phyloP scores from a whole-genome alignment of 2,329 filamentous ascomycete genomes.

The Penicillium frequentans region DNA sequence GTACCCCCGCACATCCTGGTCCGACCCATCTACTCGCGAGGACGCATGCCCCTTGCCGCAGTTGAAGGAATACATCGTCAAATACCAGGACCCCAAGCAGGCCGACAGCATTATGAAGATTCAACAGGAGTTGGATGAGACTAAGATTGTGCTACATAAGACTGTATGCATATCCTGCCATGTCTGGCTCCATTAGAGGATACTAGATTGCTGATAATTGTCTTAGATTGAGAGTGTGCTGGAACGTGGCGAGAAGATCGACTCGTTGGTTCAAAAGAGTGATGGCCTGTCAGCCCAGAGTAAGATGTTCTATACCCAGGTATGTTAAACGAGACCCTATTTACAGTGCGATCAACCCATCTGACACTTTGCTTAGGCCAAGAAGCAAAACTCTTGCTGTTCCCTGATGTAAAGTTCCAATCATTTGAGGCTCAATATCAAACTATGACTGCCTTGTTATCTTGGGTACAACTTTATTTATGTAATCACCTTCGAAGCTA shows the following conservation, averaged over 20 bases:
- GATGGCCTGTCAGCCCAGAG: conserved; percentile 86
- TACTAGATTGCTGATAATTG: conserved; percentile 42
- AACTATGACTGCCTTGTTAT: not conserved
- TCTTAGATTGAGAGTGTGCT: conserved; percentile 47
- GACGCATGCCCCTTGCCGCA: conserved; percentile 63
- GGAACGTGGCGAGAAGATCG: conserved; percentile 94
- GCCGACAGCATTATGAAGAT: conserved; percentile 95
- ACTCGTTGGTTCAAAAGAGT: conserved; percentile 89
- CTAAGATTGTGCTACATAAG: conserved; percentile 95
- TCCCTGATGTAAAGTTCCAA: conserved; percentile 57
- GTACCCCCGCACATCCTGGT: conserved; percentile 70
- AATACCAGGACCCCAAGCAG: conserved; percentile 84
- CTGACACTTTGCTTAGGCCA: conserved; percentile 57
- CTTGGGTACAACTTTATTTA: conserved; percentile 10
- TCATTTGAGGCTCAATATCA: not conserved
- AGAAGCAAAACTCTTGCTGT: conserved; percentile 80
- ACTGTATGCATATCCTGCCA: conserved; percentile 65
- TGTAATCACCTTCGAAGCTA: conserved; percentile 15
- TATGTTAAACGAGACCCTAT: conserved; percentile 28
- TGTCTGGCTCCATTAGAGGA: not conserved
- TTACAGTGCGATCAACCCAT: not conserved
- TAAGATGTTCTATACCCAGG: conserved; percentile 93
- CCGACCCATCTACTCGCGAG: conserved; percentile 50
- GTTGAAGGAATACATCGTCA: conserved; percentile 73
- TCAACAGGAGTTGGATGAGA: conserved; percentile 94